phyloP scores from a whole-genome alignment of 2,329 filamentous ascomycete genomes.

The Arthroderma sp. region DNA sequence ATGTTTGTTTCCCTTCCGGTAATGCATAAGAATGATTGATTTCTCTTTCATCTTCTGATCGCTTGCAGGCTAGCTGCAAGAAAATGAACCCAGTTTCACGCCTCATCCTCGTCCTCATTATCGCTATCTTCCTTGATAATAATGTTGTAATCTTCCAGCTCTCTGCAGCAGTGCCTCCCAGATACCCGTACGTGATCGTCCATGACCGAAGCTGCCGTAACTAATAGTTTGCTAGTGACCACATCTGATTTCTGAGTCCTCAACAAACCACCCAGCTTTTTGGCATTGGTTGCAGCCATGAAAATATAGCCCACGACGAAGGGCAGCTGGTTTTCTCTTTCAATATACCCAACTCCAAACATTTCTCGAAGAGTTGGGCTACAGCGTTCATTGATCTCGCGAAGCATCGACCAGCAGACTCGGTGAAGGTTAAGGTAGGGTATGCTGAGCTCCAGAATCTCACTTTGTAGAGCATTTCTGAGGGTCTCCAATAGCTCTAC shows the following conservation, averaged over 20 bases:
- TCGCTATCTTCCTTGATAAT: not conserved
- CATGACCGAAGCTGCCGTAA: not conserved
- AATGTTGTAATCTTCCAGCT: not conserved
- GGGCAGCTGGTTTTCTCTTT: constrained; percentile 31
- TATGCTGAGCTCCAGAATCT: constrained; percentile 33
- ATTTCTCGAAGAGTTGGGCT: constrained; percentile 23
- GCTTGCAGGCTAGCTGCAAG: no score
- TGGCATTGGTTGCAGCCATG: constrained; percentile 18
- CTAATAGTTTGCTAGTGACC: not conserved
- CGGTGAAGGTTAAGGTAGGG: constrained; percentile 35
- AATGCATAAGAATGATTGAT: no score
- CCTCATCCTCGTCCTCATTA: not conserved
- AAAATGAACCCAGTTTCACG: not conserved
- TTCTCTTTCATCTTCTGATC: no score
- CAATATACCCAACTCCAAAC: constrained; percentile 28
- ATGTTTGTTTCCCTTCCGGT: no score
- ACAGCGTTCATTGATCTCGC: constrained; percentile 15
- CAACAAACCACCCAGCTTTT: not conserved
- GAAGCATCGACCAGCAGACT: constrained; percentile 31
- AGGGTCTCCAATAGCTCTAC: constrained; percentile 23
- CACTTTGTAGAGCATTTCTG: constrained; percentile 25
- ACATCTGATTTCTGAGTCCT: not conserved
- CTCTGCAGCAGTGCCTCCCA: not conserved
- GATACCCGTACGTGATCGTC: not conserved
- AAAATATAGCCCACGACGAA: constrained; percentile 34